phyloP scores from a whole-genome alignment of 2,329 filamentous ascomycete species.

The Aureobasidium sp. region DNA sequence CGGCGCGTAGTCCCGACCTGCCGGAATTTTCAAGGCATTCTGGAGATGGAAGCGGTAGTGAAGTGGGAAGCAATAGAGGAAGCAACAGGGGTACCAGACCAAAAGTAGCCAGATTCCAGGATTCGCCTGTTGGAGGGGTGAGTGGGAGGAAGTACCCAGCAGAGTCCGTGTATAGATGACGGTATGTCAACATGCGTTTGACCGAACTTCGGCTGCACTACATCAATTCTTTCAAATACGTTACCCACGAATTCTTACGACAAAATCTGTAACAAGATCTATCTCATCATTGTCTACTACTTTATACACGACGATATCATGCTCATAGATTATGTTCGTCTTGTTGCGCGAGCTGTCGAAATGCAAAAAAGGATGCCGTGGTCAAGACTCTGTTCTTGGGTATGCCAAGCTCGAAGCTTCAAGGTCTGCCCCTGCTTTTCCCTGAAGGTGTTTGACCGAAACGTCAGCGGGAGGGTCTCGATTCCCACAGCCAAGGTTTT shows the following conservation, averaged over 20 bases:
- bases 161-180: not conserved
- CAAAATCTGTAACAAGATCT: no score
- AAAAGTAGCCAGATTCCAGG: not conserved
- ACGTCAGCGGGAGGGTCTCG: not conserved
- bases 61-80: not conserved
- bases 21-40: not conserved
- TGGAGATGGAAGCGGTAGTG: conserved; percentile 4
- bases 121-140: not conserved
- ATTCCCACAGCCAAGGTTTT: not conserved
- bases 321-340: not conserved
- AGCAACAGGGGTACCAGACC: not conserved
- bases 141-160: conserved; percentile 2
- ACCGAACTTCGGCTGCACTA: no score
- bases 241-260: no score
- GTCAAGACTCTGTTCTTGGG: not conserved
- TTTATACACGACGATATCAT: not conserved
- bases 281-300: not conserved
- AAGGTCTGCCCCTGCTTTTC: not conserved
- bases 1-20: conserved; percentile 2
- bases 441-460: not conserved
- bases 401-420: not conserved
- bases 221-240: no score
- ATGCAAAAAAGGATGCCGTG: not conserved
- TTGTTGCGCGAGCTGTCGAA: not conserved
- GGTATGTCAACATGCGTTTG: no score